Percentiles rank a stretch among this genome's conserved stretches.
These are phyloP conservation scores for Geum urbanum DNA, from an alignment of 306 rosid genomes.

Conservation along the genomic window DNA sequence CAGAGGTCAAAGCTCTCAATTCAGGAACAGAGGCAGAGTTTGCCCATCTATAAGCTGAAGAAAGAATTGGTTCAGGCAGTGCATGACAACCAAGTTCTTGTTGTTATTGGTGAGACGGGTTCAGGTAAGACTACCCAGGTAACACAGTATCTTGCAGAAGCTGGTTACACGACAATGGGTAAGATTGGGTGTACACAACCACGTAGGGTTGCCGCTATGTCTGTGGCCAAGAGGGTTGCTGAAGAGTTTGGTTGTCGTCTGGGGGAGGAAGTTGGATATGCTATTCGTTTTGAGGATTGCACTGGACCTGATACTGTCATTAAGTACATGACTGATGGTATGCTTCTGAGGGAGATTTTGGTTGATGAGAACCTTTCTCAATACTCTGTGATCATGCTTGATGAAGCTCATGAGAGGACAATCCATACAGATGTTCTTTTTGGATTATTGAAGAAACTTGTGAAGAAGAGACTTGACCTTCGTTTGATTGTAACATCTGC, in stretches of 20 bases:
- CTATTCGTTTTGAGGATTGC: constrained; percentile 87
- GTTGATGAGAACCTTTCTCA: constrained; percentile 70
- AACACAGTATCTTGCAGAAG: constrained; percentile 82
- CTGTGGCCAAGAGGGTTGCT: constrained; percentile 91
- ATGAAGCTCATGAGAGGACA: constrained; percentile 91
- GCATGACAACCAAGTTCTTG: constrained; percentile 71
- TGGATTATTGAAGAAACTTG: constrained; percentile 73
- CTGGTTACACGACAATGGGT: constrained; percentile 71
- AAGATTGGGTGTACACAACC: constrained; percentile 94
- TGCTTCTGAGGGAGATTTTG: constrained; percentile 81
- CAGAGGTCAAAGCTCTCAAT: constrained; percentile 87
- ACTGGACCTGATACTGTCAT: constrained; percentile 83
- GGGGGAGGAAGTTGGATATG: constrained; percentile 93
- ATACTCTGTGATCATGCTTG: constrained; percentile 81
- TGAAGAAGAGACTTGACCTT: constrained; percentile 68
- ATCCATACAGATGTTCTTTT: constrained; percentile 82
- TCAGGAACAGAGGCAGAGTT: constrained; percentile 81
- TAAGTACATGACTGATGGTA: constrained; percentile 95
- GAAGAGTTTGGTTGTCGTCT: constrained; percentile 84
- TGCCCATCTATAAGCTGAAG: constrained; percentile 82
- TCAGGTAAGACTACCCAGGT: constrained; percentile 92
- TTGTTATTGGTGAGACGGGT: constrained; percentile 88
- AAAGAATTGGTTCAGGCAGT: constrained; percentile 86
- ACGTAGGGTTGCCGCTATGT: constrained; percentile 88
- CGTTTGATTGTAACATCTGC: constrained; percentile 85